Evolutionary conservation across 2,329 filamentous ascomycete species (phyloP).

Genomic region (Nemania serpens): DNA sequence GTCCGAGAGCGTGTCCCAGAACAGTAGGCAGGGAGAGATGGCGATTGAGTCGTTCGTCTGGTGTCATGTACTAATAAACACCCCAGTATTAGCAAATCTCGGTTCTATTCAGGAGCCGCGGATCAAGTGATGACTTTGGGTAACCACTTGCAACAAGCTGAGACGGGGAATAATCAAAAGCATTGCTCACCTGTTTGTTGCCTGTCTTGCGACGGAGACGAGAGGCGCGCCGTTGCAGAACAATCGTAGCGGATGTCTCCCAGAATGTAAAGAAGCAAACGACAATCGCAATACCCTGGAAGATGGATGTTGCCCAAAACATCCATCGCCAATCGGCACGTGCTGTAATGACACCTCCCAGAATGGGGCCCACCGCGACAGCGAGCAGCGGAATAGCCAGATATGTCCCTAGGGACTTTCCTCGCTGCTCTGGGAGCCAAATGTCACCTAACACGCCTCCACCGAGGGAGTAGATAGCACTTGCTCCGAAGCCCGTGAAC

Average conservation of each 20-base stretch:
- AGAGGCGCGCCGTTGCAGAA: conserved; percentile 43
- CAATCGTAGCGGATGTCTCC: conserved; percentile 47
- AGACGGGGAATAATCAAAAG: no score
- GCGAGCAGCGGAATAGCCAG: conserved; percentile 48
- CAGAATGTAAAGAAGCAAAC: conserved; percentile 42
- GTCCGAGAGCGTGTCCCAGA: conserved; percentile 42
- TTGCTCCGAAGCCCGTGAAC: conserved; percentile 54
- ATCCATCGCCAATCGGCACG: conserved; percentile 50
- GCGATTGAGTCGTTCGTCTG: conserved; percentile 35
- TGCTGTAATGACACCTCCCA: conserved; percentile 46
- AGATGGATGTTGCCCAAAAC: conserved; percentile 51
- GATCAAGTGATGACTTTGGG: no score
- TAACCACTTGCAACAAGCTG: conserved; percentile 24
- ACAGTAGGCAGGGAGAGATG: background rate
- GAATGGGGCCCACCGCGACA: conserved; percentile 41
- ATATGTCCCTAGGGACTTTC: conserved; percentile 46
- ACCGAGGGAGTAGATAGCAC: conserved; percentile 51
- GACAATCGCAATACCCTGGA: conserved; percentile 45
- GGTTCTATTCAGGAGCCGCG: conserved; percentile 43
- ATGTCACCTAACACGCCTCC: conserved; percentile 54
- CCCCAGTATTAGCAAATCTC: conserved; percentile 37
- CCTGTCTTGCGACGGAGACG: conserved; percentile 42
- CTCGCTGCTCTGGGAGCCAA: conserved; percentile 52
- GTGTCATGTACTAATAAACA: conserved; percentile 37
- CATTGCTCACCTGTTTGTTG: conserved; percentile 15